Base-by-base conservation (phyloP, 495 filamentous ascomycete species). In the Rhizodiscina lignyota region DNA sequence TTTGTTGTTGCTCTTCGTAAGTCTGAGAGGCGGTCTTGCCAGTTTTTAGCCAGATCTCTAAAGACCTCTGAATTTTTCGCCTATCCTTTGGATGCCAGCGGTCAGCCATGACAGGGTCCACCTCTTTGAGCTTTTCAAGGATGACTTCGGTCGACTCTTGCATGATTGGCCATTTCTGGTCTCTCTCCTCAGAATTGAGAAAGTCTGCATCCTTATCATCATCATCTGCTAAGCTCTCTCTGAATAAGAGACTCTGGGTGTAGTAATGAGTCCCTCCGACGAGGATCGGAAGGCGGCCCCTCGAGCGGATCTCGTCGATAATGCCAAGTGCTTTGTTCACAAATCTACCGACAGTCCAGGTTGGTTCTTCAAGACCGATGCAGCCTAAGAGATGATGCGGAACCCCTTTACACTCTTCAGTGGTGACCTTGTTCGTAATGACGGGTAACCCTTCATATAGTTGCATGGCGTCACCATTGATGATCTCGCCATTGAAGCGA, bases 391-490 rank as follows among this genome's bases (percentile, higher is more conserved):
- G 61, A 59, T 99, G 87, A 52, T 99, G 91, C 13, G 80, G 79
- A 21, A 99, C 66, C 17, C 78, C 81, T 39, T 77, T 67, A 50
- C 74, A 74, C 50, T 99, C 86, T 18, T 70, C 66, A 10, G 50
- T 30, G 0, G 79, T 64, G 40, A 94, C 74, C 50, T 96, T 87
- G 55, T 99, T 99, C 13, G 91, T 99, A 37, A 94, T 86, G 42
- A 96, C 79, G 1, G 89, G 85, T 15, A 99, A 63, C 5, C 86
- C 91, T 22, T 72, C 63, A 48, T 99, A 99, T 67, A 99, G 77
- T 53, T 96, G 91, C 82, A 99, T 89, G n/a, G 89, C 89, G 60
- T 99, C 91, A 34, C 80, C 85, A 51, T 99, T 99, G 63, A 99
- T 83, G 35, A 99, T 70, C 58, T 99, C 91, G 43, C 91, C 91